Conservation (phyloP, 2,329 filamentous ascomycete species). For the Fusarium sp. region DNA sequence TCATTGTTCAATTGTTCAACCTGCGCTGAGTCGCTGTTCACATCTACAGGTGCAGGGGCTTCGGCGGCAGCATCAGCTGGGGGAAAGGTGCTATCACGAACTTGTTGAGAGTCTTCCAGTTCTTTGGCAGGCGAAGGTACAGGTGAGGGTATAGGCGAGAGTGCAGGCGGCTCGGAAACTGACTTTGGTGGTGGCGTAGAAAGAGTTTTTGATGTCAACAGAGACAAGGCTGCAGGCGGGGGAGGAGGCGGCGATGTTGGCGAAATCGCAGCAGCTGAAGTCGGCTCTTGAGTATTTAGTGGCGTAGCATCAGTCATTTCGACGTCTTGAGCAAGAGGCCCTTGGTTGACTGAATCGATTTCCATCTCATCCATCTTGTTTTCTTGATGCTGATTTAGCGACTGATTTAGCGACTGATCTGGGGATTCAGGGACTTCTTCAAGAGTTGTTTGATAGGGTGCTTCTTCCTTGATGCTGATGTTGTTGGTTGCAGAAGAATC, state of each 20-base stretch:
- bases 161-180: not conserved
- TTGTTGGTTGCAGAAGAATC: conserved; percentile 14
- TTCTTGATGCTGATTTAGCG: conserved; percentile 13
- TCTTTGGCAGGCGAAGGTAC: conserved; percentile 14
- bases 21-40: conserved; percentile 12
- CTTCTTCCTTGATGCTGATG: conserved; percentile 34
- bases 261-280: not conserved
- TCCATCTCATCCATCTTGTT: conserved; percentile 43
- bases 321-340: conserved; percentile 28
- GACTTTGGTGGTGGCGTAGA: conserved; percentile 3
- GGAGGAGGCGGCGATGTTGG: not conserved
- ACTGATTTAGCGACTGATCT: conserved; percentile 3
- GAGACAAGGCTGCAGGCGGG: not conserved
- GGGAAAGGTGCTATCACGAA: conserved; percentile 3
- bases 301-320: conserved; percentile 39
- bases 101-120: conserved; percentile 14
- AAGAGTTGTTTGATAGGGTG: conserved; percentile 14
- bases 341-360: conserved; percentile 31
- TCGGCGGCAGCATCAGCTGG: conserved; percentile 8
- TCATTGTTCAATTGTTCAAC: conserved; percentile 21
- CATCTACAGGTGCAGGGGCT: conserved; percentile 9
- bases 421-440: conserved; percentile 23
- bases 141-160: conserved; percentile 10
- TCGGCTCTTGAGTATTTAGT: not conserved
- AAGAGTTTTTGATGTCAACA: conserved; percentile 6